Percentiles rank a stretch among this genome's conserved stretches.
These are phyloP conservation scores for Austroboletus festivus DNA, from an alignment of 768 basidiomycete species.

Conservation along the genomic window DNA sequence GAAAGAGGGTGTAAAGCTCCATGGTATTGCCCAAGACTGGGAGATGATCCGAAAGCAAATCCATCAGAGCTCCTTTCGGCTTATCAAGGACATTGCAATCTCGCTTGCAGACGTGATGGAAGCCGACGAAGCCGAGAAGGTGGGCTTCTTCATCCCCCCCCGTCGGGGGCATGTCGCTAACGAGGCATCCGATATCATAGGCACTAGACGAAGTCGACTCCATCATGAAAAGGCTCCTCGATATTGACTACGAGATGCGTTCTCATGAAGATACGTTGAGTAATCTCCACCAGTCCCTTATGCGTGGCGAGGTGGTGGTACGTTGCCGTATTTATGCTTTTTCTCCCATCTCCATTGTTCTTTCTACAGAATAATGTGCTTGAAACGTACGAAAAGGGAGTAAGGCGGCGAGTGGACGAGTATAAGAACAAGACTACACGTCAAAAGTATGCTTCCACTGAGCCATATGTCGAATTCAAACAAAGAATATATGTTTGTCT, in stretches of 20 bases:
- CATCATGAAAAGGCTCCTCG: conserved; percentile 67
- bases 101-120: conserved; percentile 63
- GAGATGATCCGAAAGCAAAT: conserved; percentile 47
- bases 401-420: conserved; percentile 39
- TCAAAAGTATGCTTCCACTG: conserved; percentile 71
- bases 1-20: conserved; percentile 49
- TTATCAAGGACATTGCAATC: conserved; percentile 51
- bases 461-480: conserved; percentile 59
- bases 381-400: conserved; percentile 47
- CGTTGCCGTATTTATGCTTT: conserved; percentile 20
- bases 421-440: conserved; percentile 65
- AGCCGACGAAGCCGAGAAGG: conserved; percentile 49
- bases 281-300: conserved; percentile 54
- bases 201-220: conserved; percentile 57
- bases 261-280: conserved; percentile 53
- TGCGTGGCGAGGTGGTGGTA: conserved; percentile 58
- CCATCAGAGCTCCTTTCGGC: conserved; percentile 39
- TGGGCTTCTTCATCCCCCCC: conserved; percentile 25
- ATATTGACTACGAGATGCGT: conserved; percentile 59
- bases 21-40: conserved; percentile 65
- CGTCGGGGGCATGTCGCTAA: background rate
- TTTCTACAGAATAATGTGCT: conserved; percentile 48
- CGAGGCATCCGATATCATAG: conserved; percentile 31
- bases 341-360: background rate
- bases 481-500: conserved; percentile 62